These are phyloP conservation scores for Gleditsia sinensis DNA, from an alignment of 306 rosid genomes.

Conservation along the genomic window DNA sequence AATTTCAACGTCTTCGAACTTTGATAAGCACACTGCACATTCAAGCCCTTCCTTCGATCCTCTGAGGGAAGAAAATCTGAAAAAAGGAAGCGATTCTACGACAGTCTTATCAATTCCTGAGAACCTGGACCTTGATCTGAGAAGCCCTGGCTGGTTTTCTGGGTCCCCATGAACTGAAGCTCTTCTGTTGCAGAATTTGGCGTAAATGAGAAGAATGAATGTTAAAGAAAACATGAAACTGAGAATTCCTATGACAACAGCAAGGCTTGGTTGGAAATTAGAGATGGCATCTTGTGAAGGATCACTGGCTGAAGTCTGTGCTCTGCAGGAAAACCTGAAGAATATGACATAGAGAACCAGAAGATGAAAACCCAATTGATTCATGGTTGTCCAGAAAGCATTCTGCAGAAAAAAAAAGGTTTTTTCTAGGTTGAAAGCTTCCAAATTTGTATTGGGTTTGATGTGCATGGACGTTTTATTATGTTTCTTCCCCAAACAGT, in stretches of 20 bases:
- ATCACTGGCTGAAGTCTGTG: constrained; percentile 25
- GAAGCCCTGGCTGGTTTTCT: constrained; percentile 36
- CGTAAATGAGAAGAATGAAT: constrained; percentile 62
- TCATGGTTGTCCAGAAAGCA: constrained; percentile 58
- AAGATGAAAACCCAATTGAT: constrained; percentile 25
- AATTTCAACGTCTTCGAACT: constrained; percentile 79
- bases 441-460: constrained; percentile 33
- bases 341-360: constrained; percentile 40
- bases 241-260: constrained; percentile 64
- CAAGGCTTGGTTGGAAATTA: constrained; percentile 70
- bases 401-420: neutral
- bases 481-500: constrained; percentile 31
- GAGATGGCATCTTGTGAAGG: constrained; percentile 30
- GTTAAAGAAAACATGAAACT: constrained; percentile 61
- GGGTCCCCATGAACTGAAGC: constrained; percentile 11
- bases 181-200: constrained; percentile 56
- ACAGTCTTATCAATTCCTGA: constrained; percentile 84
- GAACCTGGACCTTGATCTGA: constrained; percentile 62
- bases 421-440: constrained; percentile 17
- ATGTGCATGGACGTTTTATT: constrained; percentile 37
- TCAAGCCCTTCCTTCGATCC: constrained; percentile 91
- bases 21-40: constrained; percentile 84
- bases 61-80: constrained; percentile 78
- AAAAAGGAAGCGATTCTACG: constrained; percentile 95
- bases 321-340: constrained; percentile 45